Percentiles rank a stretch among this genome's conserved stretches.
These are phyloP conservation scores for Neospermospora avenae DNA, from an alignment of 2,329 filamentous ascomycete genomes.

Conservation along the genomic window DNA sequence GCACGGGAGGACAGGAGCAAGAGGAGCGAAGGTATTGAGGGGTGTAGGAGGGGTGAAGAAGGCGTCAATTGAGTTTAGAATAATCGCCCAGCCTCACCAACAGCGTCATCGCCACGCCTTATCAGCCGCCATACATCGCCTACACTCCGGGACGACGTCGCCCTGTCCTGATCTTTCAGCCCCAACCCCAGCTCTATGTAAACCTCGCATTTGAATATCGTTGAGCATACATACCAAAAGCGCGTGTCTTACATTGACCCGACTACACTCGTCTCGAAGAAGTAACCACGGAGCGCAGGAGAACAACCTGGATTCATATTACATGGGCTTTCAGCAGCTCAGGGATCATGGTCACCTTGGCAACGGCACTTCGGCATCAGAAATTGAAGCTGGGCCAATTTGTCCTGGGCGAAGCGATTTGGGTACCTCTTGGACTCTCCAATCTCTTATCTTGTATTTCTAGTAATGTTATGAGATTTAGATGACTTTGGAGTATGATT, in stretches of 20 bases:
- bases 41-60: neutral
- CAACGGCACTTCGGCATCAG: neutral
- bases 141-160: neutral
- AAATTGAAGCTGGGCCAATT: neutral
- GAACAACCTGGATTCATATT: no score
- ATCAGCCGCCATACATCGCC: neutral
- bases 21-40: neutral
- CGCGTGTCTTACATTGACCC: no score
- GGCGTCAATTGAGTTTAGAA: neutral
- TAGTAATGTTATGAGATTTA: no score
- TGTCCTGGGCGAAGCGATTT: no score
- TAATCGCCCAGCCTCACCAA: neutral
- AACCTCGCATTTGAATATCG: no score
- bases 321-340: neutral
- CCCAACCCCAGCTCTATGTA: neutral
- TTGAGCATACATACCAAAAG: no score
- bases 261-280: no score
- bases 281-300: no score
- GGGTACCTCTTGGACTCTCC: no score
- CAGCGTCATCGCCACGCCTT: conserved; percentile 3
- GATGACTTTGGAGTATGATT: no score
- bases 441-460: no score
- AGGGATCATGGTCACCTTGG: neutral
- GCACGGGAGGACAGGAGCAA: neutral
- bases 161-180: neutral